Base-by-base conservation (phyloP, 2,329 filamentous ascomycete species). In the Ramichloridium luteum region DNA sequence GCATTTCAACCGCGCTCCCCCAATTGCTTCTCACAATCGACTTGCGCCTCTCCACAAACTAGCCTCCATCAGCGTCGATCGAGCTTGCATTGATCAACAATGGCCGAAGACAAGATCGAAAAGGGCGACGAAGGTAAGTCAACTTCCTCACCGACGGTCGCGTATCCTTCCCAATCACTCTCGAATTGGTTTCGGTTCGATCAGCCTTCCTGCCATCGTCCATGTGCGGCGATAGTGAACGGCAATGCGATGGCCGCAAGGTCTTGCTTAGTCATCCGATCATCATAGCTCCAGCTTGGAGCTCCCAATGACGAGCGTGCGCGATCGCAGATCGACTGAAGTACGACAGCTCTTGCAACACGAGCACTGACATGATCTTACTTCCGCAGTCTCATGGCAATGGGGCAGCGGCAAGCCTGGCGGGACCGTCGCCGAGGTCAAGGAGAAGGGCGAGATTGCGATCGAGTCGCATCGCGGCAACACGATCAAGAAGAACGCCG, bases 401-500 rank as follows among this genome's bases (percentile, higher is more conserved):
- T 77, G 71, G 71, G 61, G 62, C 36, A 60, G 62, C 35, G 62
- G 65, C 34, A 56, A 64, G 13, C 73, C 74, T 2, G 59, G 60
- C 31, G 75, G 74, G 37, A 68, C 62, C 27, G 72, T 72, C 34
- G 63, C 63, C 40, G 68, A 70, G 56, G 63, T 60, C 38, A 66
- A 72, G 53, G 62, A 65, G 16, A 56, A 73, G 22, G 74, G 72
- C 53, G 65, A 74, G 46, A 56, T 77, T 31, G 62, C 68, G 30
- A 72, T 78, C 46, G 63, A 69, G 46, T 71, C 72, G 26, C 67
- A 77, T 48, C 60, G 60, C 30, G 73, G 74, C 44, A 79, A 78
- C 52, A 72, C 66, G 16, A 68, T 78, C 51, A 72, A 69, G 56
- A 75, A 72, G 57, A 73, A 71, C 23, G 74, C 70, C 30, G 64